phyloP scores from a whole-genome alignment of 2,329 filamentous ascomycete genomes.

The Neopestalotiopsis rosae region DNA sequence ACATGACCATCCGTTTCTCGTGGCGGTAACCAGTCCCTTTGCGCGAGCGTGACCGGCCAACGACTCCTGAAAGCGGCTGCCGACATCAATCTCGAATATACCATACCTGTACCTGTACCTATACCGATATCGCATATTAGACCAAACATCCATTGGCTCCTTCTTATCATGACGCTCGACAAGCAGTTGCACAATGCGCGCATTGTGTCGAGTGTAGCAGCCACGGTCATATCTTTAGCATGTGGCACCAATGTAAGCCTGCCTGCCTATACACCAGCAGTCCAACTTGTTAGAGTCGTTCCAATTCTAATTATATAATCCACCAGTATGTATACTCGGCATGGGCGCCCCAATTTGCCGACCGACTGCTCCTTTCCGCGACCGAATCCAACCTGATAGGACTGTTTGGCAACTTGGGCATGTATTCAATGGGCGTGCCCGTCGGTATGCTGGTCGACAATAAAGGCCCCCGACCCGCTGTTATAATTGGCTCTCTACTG shows the following conservation, averaged over 20 bases:
- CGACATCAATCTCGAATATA: neutral
- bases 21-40: neutral
- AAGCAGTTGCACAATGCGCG: slow-evolving; percentile 66
- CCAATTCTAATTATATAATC: slow-evolving; percentile 19
- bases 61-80: too few species aligned
- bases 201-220: slow-evolving; percentile 82
- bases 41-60: neutral
- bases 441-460: slow-evolving; percentile 86
- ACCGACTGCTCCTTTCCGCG: slow-evolving; percentile 84
- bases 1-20: neutral
- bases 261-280: neutral
- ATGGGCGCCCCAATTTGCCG: slow-evolving; percentile 95
- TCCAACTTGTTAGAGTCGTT: neutral
- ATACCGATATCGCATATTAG: slow-evolving; percentile 12
- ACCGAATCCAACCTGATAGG: slow-evolving; percentile 93
- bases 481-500: slow-evolving; percentile 74
- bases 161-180: slow-evolving; percentile 47
- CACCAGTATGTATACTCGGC: slow-evolving; percentile 96
- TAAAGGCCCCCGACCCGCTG: slow-evolving; percentile 79
- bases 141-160: neutral
- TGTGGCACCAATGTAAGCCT: slow-evolving; percentile 86
- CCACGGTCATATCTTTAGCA: slow-evolving; percentile 82
- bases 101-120: neutral
- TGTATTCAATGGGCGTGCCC: slow-evolving; percentile 91
- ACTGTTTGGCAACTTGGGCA: slow-evolving; percentile 84